phyloP scores from a whole-genome alignment of 495 filamentous ascomycete genomes.

The Aspergillus asperescens region DNA sequence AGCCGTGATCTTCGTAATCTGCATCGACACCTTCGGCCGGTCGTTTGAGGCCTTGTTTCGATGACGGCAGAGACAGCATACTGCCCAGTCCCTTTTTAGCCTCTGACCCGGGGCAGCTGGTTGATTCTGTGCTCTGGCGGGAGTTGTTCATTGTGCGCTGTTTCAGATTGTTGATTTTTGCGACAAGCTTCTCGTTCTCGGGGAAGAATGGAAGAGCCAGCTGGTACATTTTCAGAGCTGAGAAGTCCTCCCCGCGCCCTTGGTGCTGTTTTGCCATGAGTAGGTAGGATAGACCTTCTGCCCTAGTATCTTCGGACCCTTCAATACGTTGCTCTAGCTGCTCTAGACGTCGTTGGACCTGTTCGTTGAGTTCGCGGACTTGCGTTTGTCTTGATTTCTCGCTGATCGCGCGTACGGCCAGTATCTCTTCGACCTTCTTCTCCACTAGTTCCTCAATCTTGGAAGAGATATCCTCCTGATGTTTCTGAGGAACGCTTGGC shows the following conservation, averaged over 20 bases:
- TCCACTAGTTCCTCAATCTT: constrained; percentile 88
- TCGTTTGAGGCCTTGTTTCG: constrained; percentile 29
- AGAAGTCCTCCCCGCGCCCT: constrained; percentile 69
- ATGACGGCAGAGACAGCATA: constrained; percentile 35
- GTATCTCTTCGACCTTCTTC: constrained; percentile 80
- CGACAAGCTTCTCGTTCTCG: constrained; percentile 69
- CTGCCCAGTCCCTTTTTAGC: constrained; percentile 32
- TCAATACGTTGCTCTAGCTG: constrained; percentile 80
- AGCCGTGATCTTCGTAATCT: constrained; percentile 30
- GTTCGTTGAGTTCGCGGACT: constrained; percentile 59
- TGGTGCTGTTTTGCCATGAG: constrained; percentile 91
- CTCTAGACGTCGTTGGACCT: constrained; percentile 75
- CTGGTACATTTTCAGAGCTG: constrained; percentile 81
- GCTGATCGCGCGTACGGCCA: constrained; percentile 60
- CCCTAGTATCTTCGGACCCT: constrained; percentile 62
- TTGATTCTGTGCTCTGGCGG: constrained; percentile 11
- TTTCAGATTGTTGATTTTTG: constrained; percentile 69
- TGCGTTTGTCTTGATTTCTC: constrained; percentile 45
- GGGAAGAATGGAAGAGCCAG: constrained; percentile 82
- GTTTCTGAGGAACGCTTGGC: constrained; percentile 23
- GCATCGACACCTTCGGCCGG: constrained; percentile 30
- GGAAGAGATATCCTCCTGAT: constrained; percentile 53
- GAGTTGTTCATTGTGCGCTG: constrained; percentile 48
- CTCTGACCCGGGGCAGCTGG: constrained; percentile 17
- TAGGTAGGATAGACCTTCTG: constrained; percentile 76